Percentiles rank a stretch among this genome's conserved stretches.
phyloP scores from a whole-genome alignment of 768 basidiomycete species.

The Kwoniella europaea region DNA sequence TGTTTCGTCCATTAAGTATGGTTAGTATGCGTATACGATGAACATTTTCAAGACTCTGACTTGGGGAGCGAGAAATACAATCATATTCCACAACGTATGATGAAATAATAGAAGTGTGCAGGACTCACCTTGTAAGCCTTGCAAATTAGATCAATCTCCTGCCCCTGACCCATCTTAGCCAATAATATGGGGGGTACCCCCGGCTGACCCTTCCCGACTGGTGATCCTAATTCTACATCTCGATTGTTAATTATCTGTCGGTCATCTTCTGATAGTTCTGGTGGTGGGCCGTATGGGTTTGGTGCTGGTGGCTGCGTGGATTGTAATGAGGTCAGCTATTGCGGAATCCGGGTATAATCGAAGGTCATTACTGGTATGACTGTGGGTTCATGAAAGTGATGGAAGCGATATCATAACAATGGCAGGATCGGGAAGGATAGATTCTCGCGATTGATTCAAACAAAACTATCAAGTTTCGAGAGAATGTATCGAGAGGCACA shows the following conservation, averaged over 20 bases:
- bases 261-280: conserved; percentile 59
- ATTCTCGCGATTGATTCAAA: too few relatives aligned
- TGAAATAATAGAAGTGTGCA: not conserved
- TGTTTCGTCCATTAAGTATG: conserved; percentile 52
- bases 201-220: conserved; percentile 78
- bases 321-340: too few relatives aligned
- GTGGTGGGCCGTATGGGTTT: conserved; percentile 46
- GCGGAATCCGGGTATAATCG: too few relatives aligned
- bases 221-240: conserved; percentile 74
- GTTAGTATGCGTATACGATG: not conserved
- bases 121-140: conserved; percentile 85
- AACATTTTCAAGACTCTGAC: too few relatives aligned
- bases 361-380: too few relatives aligned
- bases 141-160: conserved; percentile 82
- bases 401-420: too few relatives aligned
- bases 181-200: conserved; percentile 72
- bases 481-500: too few relatives aligned
- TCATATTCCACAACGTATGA: too few relatives aligned
- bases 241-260: conserved; percentile 75
- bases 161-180: conserved; percentile 90
- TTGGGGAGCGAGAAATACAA: too few relatives aligned
- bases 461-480: too few relatives aligned
- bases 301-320: conserved; percentile 31
- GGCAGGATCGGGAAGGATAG: too few relatives aligned
- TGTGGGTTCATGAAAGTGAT: too few relatives aligned